Percentiles rank a stretch among this genome's conserved stretches.
phyloP scores from a whole-genome alignment of 805 yeast genomes.

The Yamadazyma sp. region DNA sequence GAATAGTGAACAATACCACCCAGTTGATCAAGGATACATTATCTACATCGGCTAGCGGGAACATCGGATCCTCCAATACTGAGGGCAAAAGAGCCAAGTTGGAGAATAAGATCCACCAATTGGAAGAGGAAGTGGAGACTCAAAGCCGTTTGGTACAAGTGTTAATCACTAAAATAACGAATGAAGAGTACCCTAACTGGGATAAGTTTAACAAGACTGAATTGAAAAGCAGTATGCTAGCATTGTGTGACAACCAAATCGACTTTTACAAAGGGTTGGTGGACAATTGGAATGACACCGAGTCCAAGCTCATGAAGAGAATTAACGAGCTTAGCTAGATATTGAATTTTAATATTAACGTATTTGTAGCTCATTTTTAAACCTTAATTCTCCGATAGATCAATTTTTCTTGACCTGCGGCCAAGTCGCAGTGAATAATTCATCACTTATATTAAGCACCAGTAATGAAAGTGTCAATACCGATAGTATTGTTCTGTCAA shows the following conservation, averaged over 20 bases:
- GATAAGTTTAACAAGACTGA: slow-evolving; percentile 79
- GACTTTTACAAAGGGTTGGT: slow-evolving; percentile 68
- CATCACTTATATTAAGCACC: neutral
- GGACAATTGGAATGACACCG: slow-evolving; percentile 68
- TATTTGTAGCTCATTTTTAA: too few species aligned
- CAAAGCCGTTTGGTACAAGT: slow-evolving; percentile 48
- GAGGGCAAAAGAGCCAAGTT: slow-evolving; percentile 46
- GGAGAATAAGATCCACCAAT: slow-evolving; percentile 39
- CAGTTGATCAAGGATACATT: slow-evolving; percentile 51
- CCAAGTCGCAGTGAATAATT: too few species aligned
- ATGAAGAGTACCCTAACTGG: slow-evolving; percentile 61
- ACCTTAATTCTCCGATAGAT: too few species aligned
- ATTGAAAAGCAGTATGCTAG: slow-evolving; percentile 65
- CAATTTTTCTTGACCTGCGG: too few species aligned
- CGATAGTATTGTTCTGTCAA: slow-evolving; percentile 8
- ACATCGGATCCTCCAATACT: slow-evolving; percentile 40
- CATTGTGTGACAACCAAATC: slow-evolving; percentile 75
- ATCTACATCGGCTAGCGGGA: slow-evolving; percentile 46
- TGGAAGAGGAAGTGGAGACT: slow-evolving; percentile 45
- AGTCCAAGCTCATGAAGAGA: slow-evolving; percentile 27
- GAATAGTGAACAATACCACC: slow-evolving; percentile 42
- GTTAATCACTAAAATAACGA: slow-evolving; percentile 46
- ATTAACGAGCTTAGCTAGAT: slow-evolving; percentile 21
- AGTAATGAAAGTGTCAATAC: slow-evolving; percentile 9
- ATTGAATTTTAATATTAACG: too few species aligned